phyloP scores from a whole-genome alignment of 1,139 yeast species.

The Candida labiduridarum region DNA sequence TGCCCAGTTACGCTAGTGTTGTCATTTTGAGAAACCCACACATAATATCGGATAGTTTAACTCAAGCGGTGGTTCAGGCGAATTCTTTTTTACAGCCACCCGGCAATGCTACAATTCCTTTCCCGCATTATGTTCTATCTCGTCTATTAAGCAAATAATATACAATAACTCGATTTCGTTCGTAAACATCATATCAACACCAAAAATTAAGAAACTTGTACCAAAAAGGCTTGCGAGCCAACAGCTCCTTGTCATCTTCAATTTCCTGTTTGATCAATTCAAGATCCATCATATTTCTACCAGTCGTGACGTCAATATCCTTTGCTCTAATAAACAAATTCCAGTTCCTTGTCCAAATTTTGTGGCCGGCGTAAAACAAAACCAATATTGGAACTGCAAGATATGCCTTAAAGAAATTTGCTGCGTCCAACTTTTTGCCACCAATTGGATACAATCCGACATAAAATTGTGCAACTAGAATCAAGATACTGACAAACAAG shows the following conservation, averaged over 20 bases:
- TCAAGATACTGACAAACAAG: slow-evolving; percentile 29
- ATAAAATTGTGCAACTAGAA: slow-evolving; percentile 38
- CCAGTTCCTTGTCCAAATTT: slow-evolving; percentile 29
- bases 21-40: background rate
- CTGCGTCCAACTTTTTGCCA: slow-evolving; percentile 24
- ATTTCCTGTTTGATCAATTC: slow-evolving; percentile 28
- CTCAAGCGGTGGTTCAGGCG: background rate
- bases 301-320: slow-evolving; percentile 36
- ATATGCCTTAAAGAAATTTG: slow-evolving; percentile 33
- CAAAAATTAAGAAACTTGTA: slow-evolving; percentile 23
- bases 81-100: background rate
- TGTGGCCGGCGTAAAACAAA: slow-evolving; percentile 29
- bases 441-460: slow-evolving; percentile 32
- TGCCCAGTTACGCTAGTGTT: background rate
- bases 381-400: slow-evolving; percentile 32
- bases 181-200: slow-evolving; percentile 17
- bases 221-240: slow-evolving; percentile 19
- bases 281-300: slow-evolving; percentile 30
- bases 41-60: background rate
- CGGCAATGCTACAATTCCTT: background rate
- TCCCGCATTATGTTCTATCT: background rate
- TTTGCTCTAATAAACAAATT: slow-evolving; percentile 23
- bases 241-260: slow-evolving; percentile 16
- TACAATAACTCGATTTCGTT: background rate
- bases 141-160: background rate